Base-by-base conservation (phyloP, 2,329 filamentous ascomycete genomes). In the Penicillium verrucosum region DNA sequence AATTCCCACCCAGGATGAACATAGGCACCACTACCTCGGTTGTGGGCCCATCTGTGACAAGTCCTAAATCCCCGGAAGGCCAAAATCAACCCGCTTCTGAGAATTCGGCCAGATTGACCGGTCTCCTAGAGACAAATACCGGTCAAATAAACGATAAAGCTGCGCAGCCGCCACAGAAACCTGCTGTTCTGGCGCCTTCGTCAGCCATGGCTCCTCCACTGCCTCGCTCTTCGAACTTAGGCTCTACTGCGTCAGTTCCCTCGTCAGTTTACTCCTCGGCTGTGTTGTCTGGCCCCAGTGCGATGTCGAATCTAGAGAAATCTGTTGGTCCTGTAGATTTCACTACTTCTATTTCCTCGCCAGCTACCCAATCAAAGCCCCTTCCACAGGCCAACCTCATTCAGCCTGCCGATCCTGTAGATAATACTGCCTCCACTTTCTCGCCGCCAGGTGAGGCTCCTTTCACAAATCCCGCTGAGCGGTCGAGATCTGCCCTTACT, bases 1-100 rank as follows among this genome's bases (percentile, higher is more conserved):
- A 75, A 10, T 75, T 70, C 62, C 45, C 63, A 12, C 41, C 63
- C 5, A 57, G 60, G 40, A 54, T 14, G 23, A 55, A 36, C 18
- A 44, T 58, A 25, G 41, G 14, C 16, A 10, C 41, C 23, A 30
- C 32, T 11, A 21, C 29, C 5, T 21, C 46, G 14, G 16, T 11
- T 1, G 12, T 43, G 18, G 27, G 37, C 16, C 12, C 29, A 29
- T 27, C 52, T 34, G 21, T 30, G 21, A 34, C 16, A n/a, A 49
- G 21, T 40, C 37, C n/a, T n/a, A 36, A 27, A 10, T 37, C 52
- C n/a, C 16, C 16, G 7, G 18, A 44, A 23, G 34, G 34, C n/a
- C 18, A 45, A 27, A 32, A 44, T 18, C 25, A 42, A 25, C 16
- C 32, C 14, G 10, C 25, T 32, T 38, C 27, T 25, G 27, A 55